Base-by-base conservation (phyloP, 257 asterid species). In the Jasminum sambac region DNA sequence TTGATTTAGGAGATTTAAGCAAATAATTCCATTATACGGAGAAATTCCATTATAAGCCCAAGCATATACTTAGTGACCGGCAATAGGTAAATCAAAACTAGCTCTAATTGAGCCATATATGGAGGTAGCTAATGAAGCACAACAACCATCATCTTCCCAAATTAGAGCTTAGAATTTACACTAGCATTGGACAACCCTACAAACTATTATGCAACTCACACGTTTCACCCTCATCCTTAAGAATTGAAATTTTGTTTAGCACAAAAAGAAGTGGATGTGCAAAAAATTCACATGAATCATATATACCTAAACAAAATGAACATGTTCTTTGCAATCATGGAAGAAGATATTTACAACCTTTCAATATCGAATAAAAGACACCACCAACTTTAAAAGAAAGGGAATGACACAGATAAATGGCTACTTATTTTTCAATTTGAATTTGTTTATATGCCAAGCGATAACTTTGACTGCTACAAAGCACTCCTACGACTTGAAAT, bases 81-180 rank as follows among this genome's bases (percentile, higher is more conserved):
- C 55, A 48, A 44, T 9, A 21, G 39, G 17, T 30, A 21, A 41
- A 41, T 42, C 36, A 19, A 19, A 23, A 55, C 30, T 21, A 65
- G 41, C 5, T 41, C 42, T 13, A 42, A 1, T 64, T 44, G 26
- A n/a, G 11, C 55, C 21, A 40, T 64, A 4, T 26, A 55, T 30
- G 8, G 16, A 36, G 58, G 67, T 63, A 39, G 46, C 71, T 44
- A 44, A 46, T n/a, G 43, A n/a, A n/a, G 40, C 6, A 1, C 19
- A 37, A 39, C 11, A 6, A 34, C 68, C 73, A 52, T 39, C 11
- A 68, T 30, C 62, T 55, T 55, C 38, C 66, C 37, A 71, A 26
- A 50, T 9, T 6, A 44, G 19, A 43, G 66, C 61, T 59, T 63
- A 64, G 37, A 34, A 46, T 66, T 41, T 65, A 50, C 38, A 48